Evolutionary conservation across 495 filamentous ascomycete species (phyloP).

Genomic region (Aspergillus ostianus): DNA sequence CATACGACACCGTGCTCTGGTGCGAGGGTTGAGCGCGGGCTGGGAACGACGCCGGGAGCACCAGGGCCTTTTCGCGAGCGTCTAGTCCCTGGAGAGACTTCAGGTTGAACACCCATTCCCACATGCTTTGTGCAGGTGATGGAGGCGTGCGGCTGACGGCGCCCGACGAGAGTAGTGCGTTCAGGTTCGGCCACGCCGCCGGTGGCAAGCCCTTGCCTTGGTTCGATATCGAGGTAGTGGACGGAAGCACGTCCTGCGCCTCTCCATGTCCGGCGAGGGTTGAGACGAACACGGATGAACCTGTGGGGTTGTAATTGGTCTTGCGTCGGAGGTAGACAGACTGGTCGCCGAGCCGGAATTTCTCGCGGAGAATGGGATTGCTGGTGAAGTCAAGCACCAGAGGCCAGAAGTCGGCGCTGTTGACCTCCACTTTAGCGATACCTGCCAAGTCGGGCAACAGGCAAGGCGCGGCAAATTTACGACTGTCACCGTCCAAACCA

Average conservation of each 20-base stretch:
- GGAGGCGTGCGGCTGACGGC: slow-evolving; percentile 37
- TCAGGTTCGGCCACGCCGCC: slow-evolving; percentile 25
- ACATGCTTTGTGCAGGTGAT: slow-evolving; percentile 32
- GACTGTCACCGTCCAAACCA: slow-evolving; percentile 45
- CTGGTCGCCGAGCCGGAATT: slow-evolving; percentile 68
- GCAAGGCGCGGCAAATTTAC: slow-evolving; percentile 64
- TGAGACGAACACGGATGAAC: slow-evolving; percentile 70
- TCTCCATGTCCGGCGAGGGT: slow-evolving; percentile 55
- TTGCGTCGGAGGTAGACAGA: slow-evolving; percentile 80
- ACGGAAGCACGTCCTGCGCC: slow-evolving; percentile 39
- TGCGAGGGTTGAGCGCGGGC: slow-evolving; percentile 23
- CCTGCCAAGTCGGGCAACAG: slow-evolving; percentile 76
- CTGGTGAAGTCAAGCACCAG: slow-evolving; percentile 73
- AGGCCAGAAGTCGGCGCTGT: slow-evolving; percentile 77
- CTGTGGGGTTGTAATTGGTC: slow-evolving; percentile 61
- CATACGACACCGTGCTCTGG: slow-evolving; percentile 36
- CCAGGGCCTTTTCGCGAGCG: slow-evolving; percentile 70
- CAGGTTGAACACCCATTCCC: slow-evolving; percentile 79
- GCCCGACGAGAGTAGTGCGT: slow-evolving; percentile 20
- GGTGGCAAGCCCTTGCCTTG: slow-evolving; percentile 34
- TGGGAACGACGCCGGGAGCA: slow-evolving; percentile 61
- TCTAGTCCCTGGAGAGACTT: slow-evolving; percentile 63
- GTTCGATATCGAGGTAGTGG: slow-evolving; percentile 23
- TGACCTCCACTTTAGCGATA: slow-evolving; percentile 65
- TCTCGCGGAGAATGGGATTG: slow-evolving; percentile 59